Base-by-base conservation (phyloP, 2,329 filamentous ascomycete species). In the Penicillium sp. region DNA sequence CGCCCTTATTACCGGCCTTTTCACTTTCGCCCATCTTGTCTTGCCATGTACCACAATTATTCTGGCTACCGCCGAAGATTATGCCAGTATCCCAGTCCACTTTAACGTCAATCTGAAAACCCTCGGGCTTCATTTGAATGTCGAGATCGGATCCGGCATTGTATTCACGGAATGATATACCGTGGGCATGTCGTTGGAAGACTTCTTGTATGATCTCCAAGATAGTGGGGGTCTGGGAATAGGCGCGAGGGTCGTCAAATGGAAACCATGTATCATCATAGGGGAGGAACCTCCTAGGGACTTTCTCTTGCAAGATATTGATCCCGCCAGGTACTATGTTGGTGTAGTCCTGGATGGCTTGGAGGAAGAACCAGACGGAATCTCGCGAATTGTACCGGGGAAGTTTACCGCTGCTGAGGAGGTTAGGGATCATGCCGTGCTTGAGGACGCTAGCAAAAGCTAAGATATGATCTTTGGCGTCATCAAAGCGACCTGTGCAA, bases 21-120 rank as follows among this genome's bases (percentile, higher is more conserved):
- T 90, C 86, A 59, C 92, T 96, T 74, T 99, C 94, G n/a, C 94
- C 94, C 94, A 99, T 99, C 83, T 99, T 99, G 81, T 99, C 94
- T 92, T 97, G 97, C 94, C 94, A 99, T 1, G 94, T 99, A 48
- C 94, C 94, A 66, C 95, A 99, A 74, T 99, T 99, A 75, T 79
- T 83, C 69, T 97, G 92, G 68, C 91, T 97, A 29, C 95, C 94
- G 52, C 95, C 94, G 67, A 95, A 96, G 54, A 99, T 87, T 59
- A 99, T 84, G 19, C 94, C 95, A 5, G 87, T 94, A 28, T 83
- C 79, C 93, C 93, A 97, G 71, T 99, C 93, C 10, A 96, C 90
- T 55, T 89, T 85, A 63, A 97, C 88, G 55, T 94, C 87, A 61
- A 96, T 91, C 68, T 97, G 87, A 79, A 99, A 99, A 0, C 94